Evolutionary conservation across 1,139 yeast genomes (phyloP), one percentile per base, ranked within the genome.

Genomic region (Candida sp.): DNA sequence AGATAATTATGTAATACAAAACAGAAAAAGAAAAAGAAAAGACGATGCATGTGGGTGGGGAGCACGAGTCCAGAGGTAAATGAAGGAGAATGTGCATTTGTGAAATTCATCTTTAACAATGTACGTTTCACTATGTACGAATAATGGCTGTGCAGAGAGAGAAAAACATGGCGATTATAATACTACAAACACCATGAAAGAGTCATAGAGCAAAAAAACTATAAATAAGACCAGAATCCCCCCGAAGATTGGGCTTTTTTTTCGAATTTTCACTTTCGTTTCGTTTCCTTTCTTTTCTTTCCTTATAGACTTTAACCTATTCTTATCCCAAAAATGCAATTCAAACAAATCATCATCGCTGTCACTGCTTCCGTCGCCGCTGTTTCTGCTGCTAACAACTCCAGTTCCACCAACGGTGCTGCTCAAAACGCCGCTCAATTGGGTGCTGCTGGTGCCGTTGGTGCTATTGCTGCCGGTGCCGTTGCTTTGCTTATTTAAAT

Each of bases 401-500:
- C 54, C 47, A 47, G 57, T 48, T 32, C 55, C 17, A 42, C 56
- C 47, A 7, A 44, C 25, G 54, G 67, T 56, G 57, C 69, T 50
- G 59, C 60, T 51, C 64, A 60, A 55, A 68, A 63, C 58, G 67
- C 63, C 53, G 67, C 62, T 53, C 62, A 61, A 58, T 63, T 62
- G 47, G 74, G 74, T 62, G 70, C 73, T 54, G 60, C 60, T 45
- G 72, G 59, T 49, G 50, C 54, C 39, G 53, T 57, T 45, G 60
- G 78, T 63, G 77, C 76, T 54, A 71, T 73, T 58, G 78, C 78
- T 53, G 79, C 79, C 53, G 79, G 77, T 60, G 78, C 76, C 66
- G 73, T 73, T 65, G 78, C 79, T 70, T 72, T 74, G 63, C 70
- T 74, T 60, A 70, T 74, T 62, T 74, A 73, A 71, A 69, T 58